Conservation (phyloP, 2,329 filamentous ascomycete genomes). For the Trichocomaceae sp. region DNA sequence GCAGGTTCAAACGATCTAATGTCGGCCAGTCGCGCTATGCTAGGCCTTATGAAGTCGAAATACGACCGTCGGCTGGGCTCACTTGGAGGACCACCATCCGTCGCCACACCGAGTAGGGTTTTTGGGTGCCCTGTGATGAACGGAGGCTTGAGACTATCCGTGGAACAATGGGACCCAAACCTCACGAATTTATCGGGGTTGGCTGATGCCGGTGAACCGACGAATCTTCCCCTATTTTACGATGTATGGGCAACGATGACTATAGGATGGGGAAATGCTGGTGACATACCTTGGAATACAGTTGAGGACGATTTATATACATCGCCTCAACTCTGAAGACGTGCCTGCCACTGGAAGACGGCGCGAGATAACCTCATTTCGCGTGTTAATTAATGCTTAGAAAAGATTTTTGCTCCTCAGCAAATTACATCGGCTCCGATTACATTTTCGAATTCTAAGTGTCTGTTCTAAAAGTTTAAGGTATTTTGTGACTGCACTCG, state of each 20-base stretch:
- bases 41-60: slow-evolving; percentile 6
- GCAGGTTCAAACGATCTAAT: slow-evolving; percentile 5
- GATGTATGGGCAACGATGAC: slow-evolving; percentile 6
- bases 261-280: neutral
- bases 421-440: too few relatives aligned
- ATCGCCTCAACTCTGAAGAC: neutral
- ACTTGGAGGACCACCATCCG: neutral
- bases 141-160: neutral
- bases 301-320: neutral
- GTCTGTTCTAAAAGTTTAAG: too few relatives aligned
- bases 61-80: slow-evolving; percentile 8
- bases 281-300: neutral
- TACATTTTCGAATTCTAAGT: neutral
- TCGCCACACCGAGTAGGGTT: neutral
- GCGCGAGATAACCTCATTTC: too few relatives aligned
- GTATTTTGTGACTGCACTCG: too few relatives aligned
- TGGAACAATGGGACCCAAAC: neutral
- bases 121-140: slow-evolving; percentile 5
- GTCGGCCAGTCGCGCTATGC: slow-evolving; percentile 4
- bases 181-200: neutral
- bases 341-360: too few relatives aligned
- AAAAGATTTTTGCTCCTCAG: neutral
- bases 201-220: neutral
- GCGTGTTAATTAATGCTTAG: too few relatives aligned
- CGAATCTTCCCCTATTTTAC: neutral